A percentile compares a stretch with the other conserved stretches of the same genome.
Conservation (phyloP, 495 filamentous ascomycete species). For the Tetracladium setigerum region DNA sequence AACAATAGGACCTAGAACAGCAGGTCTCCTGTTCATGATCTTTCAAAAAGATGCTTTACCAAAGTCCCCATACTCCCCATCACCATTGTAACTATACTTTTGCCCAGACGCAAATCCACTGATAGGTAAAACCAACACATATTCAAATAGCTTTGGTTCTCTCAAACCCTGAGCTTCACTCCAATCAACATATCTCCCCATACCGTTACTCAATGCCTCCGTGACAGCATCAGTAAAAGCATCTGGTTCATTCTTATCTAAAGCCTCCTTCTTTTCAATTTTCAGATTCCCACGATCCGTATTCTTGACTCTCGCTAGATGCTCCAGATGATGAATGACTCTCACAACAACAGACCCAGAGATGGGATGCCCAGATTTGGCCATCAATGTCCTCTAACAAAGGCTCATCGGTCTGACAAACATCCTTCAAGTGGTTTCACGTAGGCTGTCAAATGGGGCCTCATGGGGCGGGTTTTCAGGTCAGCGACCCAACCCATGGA, state of each 20-base stretch:
- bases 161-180: slow-evolving; percentile 19
- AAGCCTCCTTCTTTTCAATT: slow-evolving; percentile 17
- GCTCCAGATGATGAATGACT: no score
- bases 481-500: no score
- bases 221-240: slow-evolving; percentile 24
- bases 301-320: slow-evolving; percentile 11
- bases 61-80: slow-evolving; percentile 16
- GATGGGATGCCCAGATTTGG: slow-evolving; percentile 25
- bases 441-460: no score
- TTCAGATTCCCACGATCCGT: not conserved
- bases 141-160: slow-evolving; percentile 19
- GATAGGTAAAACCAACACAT: slow-evolving; percentile 24
- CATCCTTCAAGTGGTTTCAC: no score
- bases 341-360: slow-evolving; percentile 15
- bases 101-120: slow-evolving; percentile 25
- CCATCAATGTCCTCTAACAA: slow-evolving; percentile 33
- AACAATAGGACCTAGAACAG: no score
- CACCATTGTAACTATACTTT: slow-evolving; percentile 19
- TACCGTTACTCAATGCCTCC: slow-evolving; percentile 14
- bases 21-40: slow-evolving; percentile 21
- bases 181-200: slow-evolving; percentile 6
- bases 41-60: slow-evolving; percentile 21
- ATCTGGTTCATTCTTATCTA: slow-evolving; percentile 25
- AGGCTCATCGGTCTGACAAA: no score
- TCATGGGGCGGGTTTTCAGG: no score